These are phyloP conservation scores for Irpex sp. DNA, from an alignment of 1,284 basidiomycete genomes.

Conservation along the genomic window DNA sequence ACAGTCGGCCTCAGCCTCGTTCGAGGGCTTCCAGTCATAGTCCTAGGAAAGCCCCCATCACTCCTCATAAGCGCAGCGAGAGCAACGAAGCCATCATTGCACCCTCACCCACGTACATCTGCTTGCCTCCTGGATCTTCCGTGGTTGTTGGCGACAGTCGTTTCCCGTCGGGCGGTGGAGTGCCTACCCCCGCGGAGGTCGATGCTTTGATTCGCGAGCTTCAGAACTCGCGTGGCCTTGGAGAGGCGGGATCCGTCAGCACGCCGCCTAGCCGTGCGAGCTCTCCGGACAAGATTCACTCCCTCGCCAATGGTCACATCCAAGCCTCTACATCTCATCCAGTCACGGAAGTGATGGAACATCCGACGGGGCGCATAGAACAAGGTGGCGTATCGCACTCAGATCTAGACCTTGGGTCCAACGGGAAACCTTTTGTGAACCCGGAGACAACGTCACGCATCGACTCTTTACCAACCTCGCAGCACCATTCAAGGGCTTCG, in stretches of 20 bases:
- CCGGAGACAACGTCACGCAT: no score
- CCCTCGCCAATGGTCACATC: neutral
- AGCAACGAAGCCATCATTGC: neutral
- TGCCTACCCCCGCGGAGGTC: constrained; percentile 6
- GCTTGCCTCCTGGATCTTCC: neutral
- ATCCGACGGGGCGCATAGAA: neutral
- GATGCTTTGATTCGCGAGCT: constrained; percentile 11
- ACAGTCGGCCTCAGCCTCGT: neutral
- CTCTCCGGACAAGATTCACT: neutral
- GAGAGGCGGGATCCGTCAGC: neutral
- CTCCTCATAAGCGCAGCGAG: neutral
- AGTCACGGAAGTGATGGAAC: neutral
- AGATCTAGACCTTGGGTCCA: neutral
- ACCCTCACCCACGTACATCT: neutral
- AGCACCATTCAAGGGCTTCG: neutral
- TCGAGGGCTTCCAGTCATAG: neutral
- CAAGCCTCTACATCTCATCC: neutral
- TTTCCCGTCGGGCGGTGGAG: neutral
- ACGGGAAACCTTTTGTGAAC: no score
- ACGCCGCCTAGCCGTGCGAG: neutral
- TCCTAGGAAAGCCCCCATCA: neutral
- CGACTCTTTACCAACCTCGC: neutral
- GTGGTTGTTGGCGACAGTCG: neutral
- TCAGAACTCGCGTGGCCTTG: constrained; percentile 5
- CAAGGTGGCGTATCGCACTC: neutral